Base-by-base conservation (phyloP, 176 grass and related monocot species). In the Rhynchospora breviuscula region DNA sequence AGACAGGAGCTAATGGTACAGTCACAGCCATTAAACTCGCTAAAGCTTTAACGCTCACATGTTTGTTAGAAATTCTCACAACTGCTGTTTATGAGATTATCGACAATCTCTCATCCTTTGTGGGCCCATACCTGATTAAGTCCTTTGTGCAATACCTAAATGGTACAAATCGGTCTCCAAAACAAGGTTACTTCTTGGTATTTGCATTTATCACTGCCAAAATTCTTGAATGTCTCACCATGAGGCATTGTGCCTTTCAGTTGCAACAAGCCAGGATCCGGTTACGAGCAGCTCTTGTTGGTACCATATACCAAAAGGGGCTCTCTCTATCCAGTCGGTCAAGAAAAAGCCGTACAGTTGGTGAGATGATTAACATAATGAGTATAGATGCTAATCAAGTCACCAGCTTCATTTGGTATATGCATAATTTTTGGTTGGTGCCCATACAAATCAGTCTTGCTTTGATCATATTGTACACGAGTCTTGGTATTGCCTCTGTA, bases 131-230 rank as follows among this genome's bases (percentile, higher is more conserved):
- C 84, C 87, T 98, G 63, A 94, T 98, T 35, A 78, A 90, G 33
- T 94, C 82, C 43, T 80, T 98, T 60, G 95, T 98, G 52, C 89
- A 91, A n/a, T 98, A 94, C 89, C 92, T 98, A 45, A 92, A 90
- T 58, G 92, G 86, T 60, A 88, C 82, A 65, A 63, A 86, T 60
- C 79, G 68, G 62, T 87, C 85, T 76, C 84, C 87, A 0, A 88
- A 83, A 26, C 84, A 88, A 81, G 95, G 95, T 10, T 85, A 91
- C 49, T 75, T 88, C 1, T 87, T 98, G 14, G 86, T 94, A 2
- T 1, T 87, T 9, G 86, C 63, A 6, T 98, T 98, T 89, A 71
- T 94, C 48, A 53, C 84, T 2, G 92, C 87, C 49, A 98, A 93
- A 74, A 63, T 85, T 35, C 78, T 94, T 8, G 95, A 98, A 88